Evolutionary conservation across 805 yeast genomes (phyloP).

Genomic region (Priceomyces melissophilus): DNA sequence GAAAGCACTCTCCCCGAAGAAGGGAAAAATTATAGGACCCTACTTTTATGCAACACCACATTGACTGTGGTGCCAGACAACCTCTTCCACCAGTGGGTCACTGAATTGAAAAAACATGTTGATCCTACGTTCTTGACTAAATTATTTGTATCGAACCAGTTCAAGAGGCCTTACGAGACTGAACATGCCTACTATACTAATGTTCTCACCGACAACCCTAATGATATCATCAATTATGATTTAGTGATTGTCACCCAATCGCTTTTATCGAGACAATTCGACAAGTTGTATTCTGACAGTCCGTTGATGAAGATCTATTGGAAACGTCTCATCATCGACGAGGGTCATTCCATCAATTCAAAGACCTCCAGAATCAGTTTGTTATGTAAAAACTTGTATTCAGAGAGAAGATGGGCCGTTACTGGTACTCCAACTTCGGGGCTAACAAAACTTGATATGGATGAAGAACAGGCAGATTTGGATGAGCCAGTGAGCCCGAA

Average conservation of each 20-base stretch:
- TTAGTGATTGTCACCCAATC: conserved; percentile 49
- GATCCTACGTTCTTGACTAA: conserved; percentile 31
- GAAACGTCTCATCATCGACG: conserved; percentile 73
- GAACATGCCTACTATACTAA: conserved; percentile 15
- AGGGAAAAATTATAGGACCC: conserved; percentile 21
- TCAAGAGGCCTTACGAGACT: conserved; percentile 17
- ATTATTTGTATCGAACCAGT: conserved; percentile 30
- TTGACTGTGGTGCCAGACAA: conserved; percentile 65
- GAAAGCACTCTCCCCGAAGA: conserved; percentile 13
- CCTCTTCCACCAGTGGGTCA: conserved; percentile 61
- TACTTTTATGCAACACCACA: conserved; percentile 50
- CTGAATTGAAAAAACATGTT: conserved; percentile 57
- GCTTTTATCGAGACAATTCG: conserved; percentile 41
- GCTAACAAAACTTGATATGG: conserved; percentile 53
- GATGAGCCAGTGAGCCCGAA: conserved; percentile 10
- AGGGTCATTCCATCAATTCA: conserved; percentile 64
- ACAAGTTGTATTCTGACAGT: conserved; percentile 20
- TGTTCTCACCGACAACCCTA: conserved; percentile 20
- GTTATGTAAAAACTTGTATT: conserved; percentile 45
- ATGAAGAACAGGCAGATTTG: conserved; percentile 21
- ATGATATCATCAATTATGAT: conserved; percentile 44
- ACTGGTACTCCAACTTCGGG: conserved; percentile 79
- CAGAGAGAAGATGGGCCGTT: conserved; percentile 70
- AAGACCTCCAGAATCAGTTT: conserved; percentile 47
- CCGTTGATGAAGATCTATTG: conserved; percentile 49